Evolutionary conservation across 495 filamentous ascomycete species (phyloP).

Genomic region (Penicillium silybi): DNA sequence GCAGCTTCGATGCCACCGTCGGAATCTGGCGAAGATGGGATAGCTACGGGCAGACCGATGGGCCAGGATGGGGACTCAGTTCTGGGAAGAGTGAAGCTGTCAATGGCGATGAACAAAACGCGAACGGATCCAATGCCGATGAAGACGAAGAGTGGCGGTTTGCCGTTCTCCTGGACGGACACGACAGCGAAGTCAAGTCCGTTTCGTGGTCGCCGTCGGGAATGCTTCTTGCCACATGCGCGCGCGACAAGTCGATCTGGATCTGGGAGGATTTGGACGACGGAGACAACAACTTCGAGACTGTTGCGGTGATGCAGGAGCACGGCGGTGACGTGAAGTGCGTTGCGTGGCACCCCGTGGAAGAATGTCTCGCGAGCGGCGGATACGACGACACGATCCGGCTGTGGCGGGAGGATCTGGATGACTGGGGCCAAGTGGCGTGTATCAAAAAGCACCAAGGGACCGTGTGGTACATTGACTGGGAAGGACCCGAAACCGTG

Average conservation of each 20-base stretch:
- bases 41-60: conserved; percentile 30
- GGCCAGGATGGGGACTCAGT: neutral
- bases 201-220: conserved; percentile 78
- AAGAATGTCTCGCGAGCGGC: conserved; percentile 75
- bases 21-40: conserved; percentile 80
- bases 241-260: conserved; percentile 94
- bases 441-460: conserved; percentile 67
- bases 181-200: conserved; percentile 89
- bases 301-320: conserved; percentile 87
- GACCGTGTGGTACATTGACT: conserved; percentile 87
- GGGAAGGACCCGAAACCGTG: conserved; percentile 50
- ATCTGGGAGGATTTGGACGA: conserved; percentile 90
- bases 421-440: conserved; percentile 93
- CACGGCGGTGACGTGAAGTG: conserved; percentile 94
- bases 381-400: conserved; percentile 92
- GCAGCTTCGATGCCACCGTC: conserved; percentile 84
- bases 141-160: conserved; percentile 85
- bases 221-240: conserved; percentile 81
- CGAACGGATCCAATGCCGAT: conserved; percentile 29
- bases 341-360: conserved; percentile 82
- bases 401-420: conserved; percentile 82
- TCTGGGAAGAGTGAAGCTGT: neutral
- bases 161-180: conserved; percentile 81
- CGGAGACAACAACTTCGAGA: conserved; percentile 92
- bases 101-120: neutral